Evolutionary conservation across 768 basidiomycete species (phyloP).

Genomic region (Lactarius sanguifluus): DNA sequence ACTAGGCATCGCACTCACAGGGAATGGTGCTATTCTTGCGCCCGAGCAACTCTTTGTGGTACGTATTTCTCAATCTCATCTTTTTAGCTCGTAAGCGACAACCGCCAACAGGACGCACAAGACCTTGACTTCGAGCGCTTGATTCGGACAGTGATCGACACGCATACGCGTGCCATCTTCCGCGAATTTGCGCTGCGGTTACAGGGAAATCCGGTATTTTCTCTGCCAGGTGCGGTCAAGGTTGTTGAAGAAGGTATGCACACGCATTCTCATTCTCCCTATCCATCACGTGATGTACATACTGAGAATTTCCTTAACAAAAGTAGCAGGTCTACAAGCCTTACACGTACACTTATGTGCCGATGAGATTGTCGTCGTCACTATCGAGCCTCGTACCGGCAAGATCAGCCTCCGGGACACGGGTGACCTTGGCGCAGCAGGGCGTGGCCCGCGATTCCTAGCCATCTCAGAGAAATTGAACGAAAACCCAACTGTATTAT

Average conservation of each 20-base stretch:
- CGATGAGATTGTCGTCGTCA: constrained; percentile 72
- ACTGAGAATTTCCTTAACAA: neutral
- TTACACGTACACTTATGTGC: constrained; percentile 72
- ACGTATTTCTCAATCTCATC: constrained; percentile 35
- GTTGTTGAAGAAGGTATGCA: constrained; percentile 58
- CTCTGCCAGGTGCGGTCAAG: constrained; percentile 56
- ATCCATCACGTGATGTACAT: neutral
- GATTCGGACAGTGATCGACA: constrained; percentile 58
- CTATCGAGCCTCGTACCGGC: constrained; percentile 79
- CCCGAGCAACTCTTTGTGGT: constrained; percentile 56
- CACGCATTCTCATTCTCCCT: constrained; percentile 33
- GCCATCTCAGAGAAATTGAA: constrained; percentile 62
- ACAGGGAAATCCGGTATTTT: constrained; percentile 59
- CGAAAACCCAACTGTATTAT: constrained; percentile 59
- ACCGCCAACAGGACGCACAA: constrained; percentile 50
- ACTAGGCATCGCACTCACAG: constrained; percentile 56
- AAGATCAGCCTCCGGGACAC: constrained; percentile 76
- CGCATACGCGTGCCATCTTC: constrained; percentile 65
- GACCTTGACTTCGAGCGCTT: constrained; percentile 75
- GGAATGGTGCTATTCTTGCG: constrained; percentile 46
- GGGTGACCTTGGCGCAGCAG: constrained; percentile 74
- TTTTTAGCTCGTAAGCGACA: neutral
- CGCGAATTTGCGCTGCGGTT: constrained; percentile 55
- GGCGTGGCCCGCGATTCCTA: constrained; percentile 66
- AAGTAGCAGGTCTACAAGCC: constrained; percentile 52